Evolutionary conservation across 2,329 filamentous ascomycete species (phyloP), one percentile per base, ranked within the genome.

Genomic region (Pseudocercospora fuligena): DNA sequence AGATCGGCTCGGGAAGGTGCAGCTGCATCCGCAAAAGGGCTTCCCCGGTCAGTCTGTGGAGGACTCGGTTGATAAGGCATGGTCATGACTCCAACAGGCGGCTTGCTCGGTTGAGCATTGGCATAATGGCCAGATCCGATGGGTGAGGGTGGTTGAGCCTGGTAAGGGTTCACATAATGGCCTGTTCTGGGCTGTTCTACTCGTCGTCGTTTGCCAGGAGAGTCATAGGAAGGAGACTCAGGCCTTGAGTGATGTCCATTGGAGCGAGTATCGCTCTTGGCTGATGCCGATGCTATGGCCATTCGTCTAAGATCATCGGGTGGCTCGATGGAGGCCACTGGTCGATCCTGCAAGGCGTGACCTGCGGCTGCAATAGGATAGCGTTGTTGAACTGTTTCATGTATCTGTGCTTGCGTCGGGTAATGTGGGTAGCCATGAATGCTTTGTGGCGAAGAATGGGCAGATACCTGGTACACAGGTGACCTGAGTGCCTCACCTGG

Each of bases 261-360:
- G 9, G 60, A 61, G 21, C 33, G 23, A 31, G 21, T 33, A 12
- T 51, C 59, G 21, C n/a, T 21, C 40, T 51, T 47, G 14, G 63
- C 60, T 16, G 61, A 61, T 11, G 64, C 61, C 36, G 69, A 67
- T 14, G 65, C 61, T 36, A 67, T 63, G 21, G 65, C 69, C 33
- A 60, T 65, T 56, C 69, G 60, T 49, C 69, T 63, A 2, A 66
- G 46, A 23, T 69, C 56, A 29, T 72, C 72, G 16, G 68, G 68
- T 21, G 67, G 64, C 36, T 73, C 72, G 46, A 73, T 73, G 2
- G 72, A 73, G 25, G 68, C 67, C 19, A 73, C 57, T 16, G 70
- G 69, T 16, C 70, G 64, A 40, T 73, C 70, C 16, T 69, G 65
- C 11, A 54, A 56, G 19, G 61, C 40, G 46, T 61, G 51, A 33